These are phyloP conservation scores for Patellifolia procumbens DNA, from an alignment of 179 eudicot species.

Conservation along the genomic window DNA sequence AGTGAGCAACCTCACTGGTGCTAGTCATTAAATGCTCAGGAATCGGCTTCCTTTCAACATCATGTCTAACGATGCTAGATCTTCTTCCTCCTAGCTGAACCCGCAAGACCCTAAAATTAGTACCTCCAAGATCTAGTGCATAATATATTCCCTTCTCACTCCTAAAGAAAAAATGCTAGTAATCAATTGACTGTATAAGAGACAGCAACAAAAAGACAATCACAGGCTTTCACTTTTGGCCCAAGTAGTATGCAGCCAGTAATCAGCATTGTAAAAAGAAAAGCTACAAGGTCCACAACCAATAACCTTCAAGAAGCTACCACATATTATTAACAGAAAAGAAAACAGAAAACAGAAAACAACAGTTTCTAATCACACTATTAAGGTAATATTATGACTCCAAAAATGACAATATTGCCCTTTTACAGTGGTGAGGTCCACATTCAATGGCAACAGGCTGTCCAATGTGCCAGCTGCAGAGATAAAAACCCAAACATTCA, in stretches of 20 bases:
- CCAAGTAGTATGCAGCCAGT: constrained; percentile 21
- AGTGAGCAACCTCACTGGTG: constrained; percentile 64
- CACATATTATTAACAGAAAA: constrained; percentile 16
- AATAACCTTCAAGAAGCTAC: constrained; percentile 12
- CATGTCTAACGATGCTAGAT: constrained; percentile 44
- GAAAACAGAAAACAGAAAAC: constrained; percentile 24
- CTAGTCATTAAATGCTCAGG: constrained; percentile 79
- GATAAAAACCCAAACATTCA: constrained; percentile 36
- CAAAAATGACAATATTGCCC: constrained; percentile 33
- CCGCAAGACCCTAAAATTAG: constrained; percentile 78
- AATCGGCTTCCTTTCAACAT: constrained; percentile 62
- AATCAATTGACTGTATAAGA: constrained; percentile 22
- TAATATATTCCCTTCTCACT: constrained; percentile 83
- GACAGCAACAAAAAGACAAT: constrained; percentile 6
- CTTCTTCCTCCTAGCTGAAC: constrained; percentile 74
- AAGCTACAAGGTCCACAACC: constrained; percentile 17
- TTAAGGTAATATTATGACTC: constrained; percentile 21
- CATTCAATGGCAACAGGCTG: constrained; percentile 47
- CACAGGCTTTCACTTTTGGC: neutral
- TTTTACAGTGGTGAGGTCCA: constrained; percentile 32
- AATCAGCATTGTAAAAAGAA: constrained; percentile 7
- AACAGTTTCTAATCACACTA: constrained; percentile 30
- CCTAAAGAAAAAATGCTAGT: constrained; percentile 44
- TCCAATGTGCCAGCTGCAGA: constrained; percentile 36
- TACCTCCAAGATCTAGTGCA: constrained; percentile 88